Evolutionary conservation across 768 basidiomycete genomes (phyloP).

Genomic region (Lactarius deliciosus): DNA sequence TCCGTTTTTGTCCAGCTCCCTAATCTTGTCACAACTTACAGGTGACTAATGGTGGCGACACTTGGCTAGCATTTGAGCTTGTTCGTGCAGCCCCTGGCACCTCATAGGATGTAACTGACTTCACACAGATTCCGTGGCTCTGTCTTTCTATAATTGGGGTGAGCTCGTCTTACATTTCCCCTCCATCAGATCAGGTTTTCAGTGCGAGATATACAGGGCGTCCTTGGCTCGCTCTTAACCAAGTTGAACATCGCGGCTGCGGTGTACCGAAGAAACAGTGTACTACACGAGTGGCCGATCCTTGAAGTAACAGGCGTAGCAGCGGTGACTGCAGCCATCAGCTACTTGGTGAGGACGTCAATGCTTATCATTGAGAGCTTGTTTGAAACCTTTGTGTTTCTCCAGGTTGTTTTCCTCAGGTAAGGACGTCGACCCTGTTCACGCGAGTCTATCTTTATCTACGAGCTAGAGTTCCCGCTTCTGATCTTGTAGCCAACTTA

Average conservation of each 20-base stretch:
- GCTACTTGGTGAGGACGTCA: slow-evolving; percentile 51
- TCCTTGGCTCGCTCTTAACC: slow-evolving; percentile 65
- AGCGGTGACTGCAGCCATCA: slow-evolving; percentile 67
- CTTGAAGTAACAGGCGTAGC: slow-evolving; percentile 62
- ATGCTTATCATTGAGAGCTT: not conserved
- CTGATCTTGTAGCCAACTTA: slow-evolving; percentile 79
- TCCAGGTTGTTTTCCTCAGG: slow-evolving; percentile 67
- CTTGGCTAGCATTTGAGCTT: slow-evolving; percentile 72
- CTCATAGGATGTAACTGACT: slow-evolving; percentile 8
- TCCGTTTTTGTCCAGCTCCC: not conserved
- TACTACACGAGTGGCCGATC: slow-evolving; percentile 58
- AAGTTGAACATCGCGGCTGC: slow-evolving; percentile 64
- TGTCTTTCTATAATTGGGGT: slow-evolving; percentile 63
- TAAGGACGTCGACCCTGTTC: slow-evolving; percentile 29
- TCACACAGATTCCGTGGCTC: slow-evolving; percentile 65
- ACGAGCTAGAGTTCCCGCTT: slow-evolving; percentile 58
- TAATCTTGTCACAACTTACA: slow-evolving; percentile 29
- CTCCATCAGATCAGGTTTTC: slow-evolving; percentile 9
- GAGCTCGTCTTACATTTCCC: slow-evolving; percentile 25
- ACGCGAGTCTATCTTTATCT: not conserved
- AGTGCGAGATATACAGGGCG: slow-evolving; percentile 45
- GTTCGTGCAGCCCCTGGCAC: slow-evolving; percentile 38
- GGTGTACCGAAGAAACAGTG: slow-evolving; percentile 56
- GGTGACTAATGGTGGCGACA: slow-evolving; percentile 58
- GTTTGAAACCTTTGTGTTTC: not conserved